These are phyloP conservation scores for Vigna hirtella DNA, from an alignment of 306 rosid species.

Conservation along the genomic window DNA sequence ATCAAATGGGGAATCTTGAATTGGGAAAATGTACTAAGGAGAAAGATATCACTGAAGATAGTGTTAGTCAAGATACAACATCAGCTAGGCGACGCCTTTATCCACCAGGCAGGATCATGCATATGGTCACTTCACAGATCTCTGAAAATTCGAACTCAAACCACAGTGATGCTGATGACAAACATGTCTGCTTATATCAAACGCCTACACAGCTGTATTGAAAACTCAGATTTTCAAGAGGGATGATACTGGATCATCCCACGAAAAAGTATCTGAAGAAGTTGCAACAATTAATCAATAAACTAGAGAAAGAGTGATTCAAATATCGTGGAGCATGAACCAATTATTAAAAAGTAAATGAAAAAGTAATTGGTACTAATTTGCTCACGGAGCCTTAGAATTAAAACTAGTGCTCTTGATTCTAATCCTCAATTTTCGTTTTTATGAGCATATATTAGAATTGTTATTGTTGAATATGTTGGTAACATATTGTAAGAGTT, in stretches of 20 bases:
- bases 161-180: too few species aligned
- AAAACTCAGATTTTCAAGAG: neutral
- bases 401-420: neutral
- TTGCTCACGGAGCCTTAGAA: neutral
- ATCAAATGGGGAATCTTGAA: neutral
- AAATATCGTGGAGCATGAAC: neutral
- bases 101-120: too few species aligned
- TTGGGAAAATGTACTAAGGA: too few species aligned
- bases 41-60: too few species aligned
- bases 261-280: neutral
- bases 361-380: neutral
- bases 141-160: too few species aligned
- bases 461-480: too few species aligned
- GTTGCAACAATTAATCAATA: neutral
- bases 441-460: too few species aligned
- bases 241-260: neutral
- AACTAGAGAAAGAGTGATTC: neutral
- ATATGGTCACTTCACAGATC: too few species aligned
- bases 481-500: too few species aligned
- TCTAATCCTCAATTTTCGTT: too few species aligned
- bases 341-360: neutral
- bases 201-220: neutral
- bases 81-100: too few species aligned
- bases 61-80: too few species aligned
- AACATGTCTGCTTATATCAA: neutral